Evolutionary conservation across 768 basidiomycete species (phyloP).

Genomic region (Boletus fagicola): DNA sequence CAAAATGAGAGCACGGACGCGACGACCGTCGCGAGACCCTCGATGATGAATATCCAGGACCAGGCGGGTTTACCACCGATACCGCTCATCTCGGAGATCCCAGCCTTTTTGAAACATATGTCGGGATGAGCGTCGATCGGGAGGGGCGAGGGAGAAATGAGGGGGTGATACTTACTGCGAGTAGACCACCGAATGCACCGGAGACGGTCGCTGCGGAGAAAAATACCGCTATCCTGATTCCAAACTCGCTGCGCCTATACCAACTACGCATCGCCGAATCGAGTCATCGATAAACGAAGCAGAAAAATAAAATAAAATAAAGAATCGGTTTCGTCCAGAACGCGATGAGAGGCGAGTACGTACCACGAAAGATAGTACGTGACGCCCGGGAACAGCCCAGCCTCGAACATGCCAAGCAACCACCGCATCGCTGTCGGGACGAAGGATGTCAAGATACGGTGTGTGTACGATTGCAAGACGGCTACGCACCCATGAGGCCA

Average conservation of each 20-base stretch:
- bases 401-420: constrained; percentile 74
- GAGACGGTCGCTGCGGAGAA: constrained; percentile 78
- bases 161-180: constrained; percentile 47
- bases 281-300: constrained; percentile 38
- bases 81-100: constrained; percentile 70
- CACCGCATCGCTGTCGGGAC: constrained; percentile 57
- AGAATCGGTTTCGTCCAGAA: not conserved
- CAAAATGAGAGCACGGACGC: constrained; percentile 66
- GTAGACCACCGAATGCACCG: constrained; percentile 78
- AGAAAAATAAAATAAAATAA: too few relatives aligned
- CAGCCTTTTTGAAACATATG: constrained; percentile 36
- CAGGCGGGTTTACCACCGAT: constrained; percentile 62
- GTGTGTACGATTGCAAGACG: not conserved
- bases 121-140: not conserved
- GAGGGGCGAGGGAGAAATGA: not conserved
- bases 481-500: constrained; percentile 58
- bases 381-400: constrained; percentile 41
- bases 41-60: constrained; percentile 78
- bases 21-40: constrained; percentile 67
- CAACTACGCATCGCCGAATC: constrained; percentile 36
- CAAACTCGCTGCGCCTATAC: constrained; percentile 75
- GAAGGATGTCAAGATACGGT: not conserved
- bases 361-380: constrained; percentile 75
- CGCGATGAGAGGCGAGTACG: constrained; percentile 18
- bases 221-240: constrained; percentile 61